These are phyloP conservation scores for Zostera marina DNA, from an alignment of 116 monocot genomes.

Conservation along the genomic window DNA sequence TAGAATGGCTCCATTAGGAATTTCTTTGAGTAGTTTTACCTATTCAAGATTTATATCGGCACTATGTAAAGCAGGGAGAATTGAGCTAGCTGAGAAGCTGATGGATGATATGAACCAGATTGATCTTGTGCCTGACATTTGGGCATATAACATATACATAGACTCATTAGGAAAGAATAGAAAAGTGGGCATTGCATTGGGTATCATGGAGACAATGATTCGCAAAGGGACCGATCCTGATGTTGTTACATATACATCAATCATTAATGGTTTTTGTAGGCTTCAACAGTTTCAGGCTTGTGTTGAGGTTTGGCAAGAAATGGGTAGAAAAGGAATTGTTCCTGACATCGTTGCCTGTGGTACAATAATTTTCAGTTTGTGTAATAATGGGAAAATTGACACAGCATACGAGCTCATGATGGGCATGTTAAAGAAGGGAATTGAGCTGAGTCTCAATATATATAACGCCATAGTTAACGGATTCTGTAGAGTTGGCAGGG, in stretches of 20 bases:
- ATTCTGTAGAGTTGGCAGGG: constrained; percentile 46
- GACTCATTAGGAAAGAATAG: constrained; percentile 52
- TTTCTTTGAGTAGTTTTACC: constrained; percentile 59
- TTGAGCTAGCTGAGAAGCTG: constrained; percentile 35
- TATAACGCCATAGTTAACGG: constrained; percentile 76
- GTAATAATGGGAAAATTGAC: constrained; percentile 56
- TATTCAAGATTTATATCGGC: constrained; percentile 71
- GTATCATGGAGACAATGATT: constrained; percentile 38
- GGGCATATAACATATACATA: constrained; percentile 83
- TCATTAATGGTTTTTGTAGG: constrained; percentile 48
- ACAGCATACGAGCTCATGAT: constrained; percentile 64
- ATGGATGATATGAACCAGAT: constrained; percentile 48
- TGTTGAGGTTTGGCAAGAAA: constrained; percentile 56
- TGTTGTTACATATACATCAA: constrained; percentile 60
- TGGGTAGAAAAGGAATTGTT: constrained; percentile 29
- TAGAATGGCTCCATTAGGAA: constrained; percentile 35
- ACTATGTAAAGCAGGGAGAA: constrained; percentile 21
- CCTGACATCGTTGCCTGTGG: constrained; percentile 50
- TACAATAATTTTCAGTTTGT: constrained; percentile 59
- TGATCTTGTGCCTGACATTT: constrained; percentile 59
- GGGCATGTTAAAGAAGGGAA: constrained; percentile 47
- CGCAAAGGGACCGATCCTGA: constrained; percentile 49
- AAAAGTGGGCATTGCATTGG: constrained; percentile 37
- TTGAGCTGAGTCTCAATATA: constrained; percentile 23
- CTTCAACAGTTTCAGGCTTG: constrained; percentile 24